A percentile compares a stretch with the other conserved stretches of the same genome.
Evolutionary conservation across 768 basidiomycete genomes (phyloP).

Genomic region (Tricholoma bakamatsutake): DNA sequence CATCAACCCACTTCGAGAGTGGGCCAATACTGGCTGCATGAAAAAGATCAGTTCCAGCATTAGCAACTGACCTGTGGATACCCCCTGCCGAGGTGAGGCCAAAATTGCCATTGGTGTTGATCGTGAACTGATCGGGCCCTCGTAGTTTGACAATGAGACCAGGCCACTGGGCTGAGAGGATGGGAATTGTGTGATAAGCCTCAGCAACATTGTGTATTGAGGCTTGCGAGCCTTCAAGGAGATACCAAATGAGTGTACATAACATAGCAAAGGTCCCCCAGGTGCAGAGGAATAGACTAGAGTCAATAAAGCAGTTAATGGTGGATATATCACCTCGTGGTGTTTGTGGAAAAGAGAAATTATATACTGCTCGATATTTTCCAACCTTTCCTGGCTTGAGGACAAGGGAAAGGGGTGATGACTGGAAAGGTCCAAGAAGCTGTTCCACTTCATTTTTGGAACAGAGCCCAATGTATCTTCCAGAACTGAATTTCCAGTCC

Average conservation of each 20-base stretch:
- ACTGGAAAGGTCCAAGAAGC: slow-evolving; percentile 32
- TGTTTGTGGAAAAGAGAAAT: slow-evolving; percentile 26
- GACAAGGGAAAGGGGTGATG: slow-evolving; percentile 28
- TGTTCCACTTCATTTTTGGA: slow-evolving; percentile 17
- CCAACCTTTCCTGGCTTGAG: slow-evolving; percentile 28
- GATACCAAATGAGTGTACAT: no score
- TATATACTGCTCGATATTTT: slow-evolving; percentile 31
- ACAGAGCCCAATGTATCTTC: no score
- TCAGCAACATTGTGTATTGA: slow-evolving; percentile 32
- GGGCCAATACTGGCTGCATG: no score
- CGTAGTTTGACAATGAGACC: slow-evolving; percentile 20
- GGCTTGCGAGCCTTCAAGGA: slow-evolving; percentile 33
- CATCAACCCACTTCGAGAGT: no score
- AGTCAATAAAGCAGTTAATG: no score
- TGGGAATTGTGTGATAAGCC: slow-evolving; percentile 29
- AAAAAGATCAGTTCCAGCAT: slow-evolving; percentile 10
- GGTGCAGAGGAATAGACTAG: no score
- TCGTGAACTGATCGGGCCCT: not conserved
- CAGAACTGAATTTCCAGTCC: slow-evolving; percentile 15
- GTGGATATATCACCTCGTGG: not conserved
- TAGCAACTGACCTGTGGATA: not conserved
- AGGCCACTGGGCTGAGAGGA: slow-evolving; percentile 33
- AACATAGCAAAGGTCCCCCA: no score
- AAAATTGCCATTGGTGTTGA: slow-evolving; percentile 5
- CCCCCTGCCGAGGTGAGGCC: not conserved